Evolutionary conservation across 192 early-diverging fungal species (phyloP).

Genomic region (Linnemannia zychae): DNA sequence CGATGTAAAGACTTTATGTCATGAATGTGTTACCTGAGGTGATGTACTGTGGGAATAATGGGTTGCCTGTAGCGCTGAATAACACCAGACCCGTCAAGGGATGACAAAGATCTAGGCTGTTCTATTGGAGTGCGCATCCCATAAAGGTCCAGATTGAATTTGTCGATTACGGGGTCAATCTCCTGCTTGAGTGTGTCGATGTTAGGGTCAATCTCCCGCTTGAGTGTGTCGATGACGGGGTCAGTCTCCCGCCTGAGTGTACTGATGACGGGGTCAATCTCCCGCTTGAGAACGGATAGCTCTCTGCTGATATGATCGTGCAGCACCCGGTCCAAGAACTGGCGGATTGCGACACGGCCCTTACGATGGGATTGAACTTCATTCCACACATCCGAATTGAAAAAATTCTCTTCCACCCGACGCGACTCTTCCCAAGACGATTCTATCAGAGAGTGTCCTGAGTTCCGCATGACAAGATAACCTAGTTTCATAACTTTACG

Average conservation of each 20-base stretch:
- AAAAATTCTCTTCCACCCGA: slow-evolving; percentile 7
- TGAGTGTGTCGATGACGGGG: too few species aligned
- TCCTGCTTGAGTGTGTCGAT: too few species aligned
- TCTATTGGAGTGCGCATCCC: slow-evolving; percentile 12
- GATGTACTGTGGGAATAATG: too few species aligned
- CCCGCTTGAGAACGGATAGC: slow-evolving; percentile 15
- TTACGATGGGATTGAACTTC: slow-evolving; percentile 1
- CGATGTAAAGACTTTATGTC: too few species aligned
- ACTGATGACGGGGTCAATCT: slow-evolving; percentile 11
- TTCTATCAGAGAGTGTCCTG: too few species aligned
- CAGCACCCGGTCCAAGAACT: slow-evolving; percentile 18
- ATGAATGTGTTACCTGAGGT: too few species aligned
- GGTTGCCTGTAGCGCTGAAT: too few species aligned
- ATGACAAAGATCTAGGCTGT: too few species aligned
- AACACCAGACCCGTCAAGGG: too few species aligned
- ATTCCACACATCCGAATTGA: slow-evolving; percentile 1
- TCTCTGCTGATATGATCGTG: slow-evolving; percentile 27
- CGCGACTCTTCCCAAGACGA: slow-evolving; percentile 11
- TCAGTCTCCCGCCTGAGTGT: too few species aligned
- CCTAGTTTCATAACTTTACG: slow-evolving; percentile 42
- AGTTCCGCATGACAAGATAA: slow-evolving; percentile 50
- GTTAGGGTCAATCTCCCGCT: too few species aligned
- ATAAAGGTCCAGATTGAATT: slow-evolving; percentile 1
- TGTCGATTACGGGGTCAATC: too few species aligned
- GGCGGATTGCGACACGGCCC: slow-evolving; percentile 13